Evolutionary conservation across 225 moss, liverwort and hornwort genomes (phyloP).

Genomic region (Bryum argenteum): DNA sequence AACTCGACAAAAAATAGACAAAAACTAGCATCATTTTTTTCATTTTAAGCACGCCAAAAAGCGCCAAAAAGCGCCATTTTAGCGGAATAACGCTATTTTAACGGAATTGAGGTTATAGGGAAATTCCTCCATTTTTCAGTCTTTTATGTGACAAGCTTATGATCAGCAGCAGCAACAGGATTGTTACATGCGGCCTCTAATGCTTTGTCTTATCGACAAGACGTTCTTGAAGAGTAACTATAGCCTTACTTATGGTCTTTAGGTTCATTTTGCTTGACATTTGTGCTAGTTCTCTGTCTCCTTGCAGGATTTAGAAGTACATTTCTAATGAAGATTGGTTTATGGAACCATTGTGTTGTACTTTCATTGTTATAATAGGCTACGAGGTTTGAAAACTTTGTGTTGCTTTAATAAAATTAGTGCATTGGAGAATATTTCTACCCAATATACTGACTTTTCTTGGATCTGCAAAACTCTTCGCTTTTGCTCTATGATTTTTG

Average conservation of each 20-base stretch:
- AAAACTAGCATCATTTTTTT: no score
- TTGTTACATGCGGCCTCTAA: constrained; percentile 93
- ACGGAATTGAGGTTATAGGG: no score
- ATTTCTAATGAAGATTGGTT: constrained; percentile 24
- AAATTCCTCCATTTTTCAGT: constrained; percentile 1
- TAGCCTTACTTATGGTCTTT: constrained; percentile 81
- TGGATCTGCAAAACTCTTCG: constrained; percentile 17
- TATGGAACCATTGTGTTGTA: constrained; percentile 7
- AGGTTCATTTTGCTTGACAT: constrained; percentile 48
- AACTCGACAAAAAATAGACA: no score
- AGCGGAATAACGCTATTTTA: no score
- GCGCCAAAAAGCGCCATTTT: no score
- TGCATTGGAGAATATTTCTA: neutral
- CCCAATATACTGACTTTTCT: neutral
- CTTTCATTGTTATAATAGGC: neutral
- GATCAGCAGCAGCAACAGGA: constrained; percentile 96
- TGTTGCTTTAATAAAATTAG: neutral
- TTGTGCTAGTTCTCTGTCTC: constrained; percentile 9
- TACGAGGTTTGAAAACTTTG: constrained; percentile 2
- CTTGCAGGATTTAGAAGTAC: constrained; percentile 9
- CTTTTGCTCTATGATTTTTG: constrained; percentile 22
- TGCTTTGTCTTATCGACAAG: constrained; percentile 87
- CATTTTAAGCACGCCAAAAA: no score
- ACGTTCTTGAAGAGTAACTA: constrained; percentile 94
- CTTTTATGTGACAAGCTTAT: constrained; percentile 58